These are phyloP conservation scores for Macrophomina phaseolina DNA, from an alignment of 2,329 filamentous ascomycete genomes.

Conservation along the genomic window DNA sequence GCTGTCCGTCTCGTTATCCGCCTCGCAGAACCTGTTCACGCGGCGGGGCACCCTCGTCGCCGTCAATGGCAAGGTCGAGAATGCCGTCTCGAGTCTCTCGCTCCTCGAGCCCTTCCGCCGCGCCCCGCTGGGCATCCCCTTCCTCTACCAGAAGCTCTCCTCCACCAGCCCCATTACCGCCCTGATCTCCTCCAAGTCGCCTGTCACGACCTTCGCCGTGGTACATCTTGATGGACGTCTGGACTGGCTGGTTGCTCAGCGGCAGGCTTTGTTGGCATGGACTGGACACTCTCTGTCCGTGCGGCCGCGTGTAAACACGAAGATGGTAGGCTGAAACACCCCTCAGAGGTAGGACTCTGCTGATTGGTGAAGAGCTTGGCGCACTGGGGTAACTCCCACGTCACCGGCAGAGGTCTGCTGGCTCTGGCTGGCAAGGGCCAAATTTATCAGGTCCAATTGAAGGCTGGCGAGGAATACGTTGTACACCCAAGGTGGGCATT, in stretches of 20 bases:
- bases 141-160: constrained; percentile 89
- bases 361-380: constrained; percentile 66
- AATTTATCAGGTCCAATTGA: constrained; percentile 82
- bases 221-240: constrained; percentile 90
- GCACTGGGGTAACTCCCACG: constrained; percentile 88
- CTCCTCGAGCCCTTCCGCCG: constrained; percentile 83
- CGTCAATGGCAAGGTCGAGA: constrained; percentile 87
- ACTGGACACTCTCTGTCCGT: constrained; percentile 85
- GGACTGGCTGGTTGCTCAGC: constrained; percentile 93
- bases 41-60: constrained; percentile 89
- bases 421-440: constrained; percentile 87
- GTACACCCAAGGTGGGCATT: constrained; percentile 72
- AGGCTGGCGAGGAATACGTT: constrained; percentile 85
- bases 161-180: constrained; percentile 88
- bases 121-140: constrained; percentile 83
- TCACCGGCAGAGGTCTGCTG: constrained; percentile 86
- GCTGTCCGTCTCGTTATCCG: constrained; percentile 88
- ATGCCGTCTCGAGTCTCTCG: constrained; percentile 88
- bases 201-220: constrained; percentile 83
- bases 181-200: constrained; percentile 84
- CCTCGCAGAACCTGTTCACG: constrained; percentile 92
- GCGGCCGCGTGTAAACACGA: constrained; percentile 74
- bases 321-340: constrained; percentile 59
- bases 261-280: constrained; percentile 92
- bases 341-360: constrained; percentile 30